phyloP scores from a whole-genome alignment of 176 grass and related monocot genomes.

The Oryza australiensis region DNA sequence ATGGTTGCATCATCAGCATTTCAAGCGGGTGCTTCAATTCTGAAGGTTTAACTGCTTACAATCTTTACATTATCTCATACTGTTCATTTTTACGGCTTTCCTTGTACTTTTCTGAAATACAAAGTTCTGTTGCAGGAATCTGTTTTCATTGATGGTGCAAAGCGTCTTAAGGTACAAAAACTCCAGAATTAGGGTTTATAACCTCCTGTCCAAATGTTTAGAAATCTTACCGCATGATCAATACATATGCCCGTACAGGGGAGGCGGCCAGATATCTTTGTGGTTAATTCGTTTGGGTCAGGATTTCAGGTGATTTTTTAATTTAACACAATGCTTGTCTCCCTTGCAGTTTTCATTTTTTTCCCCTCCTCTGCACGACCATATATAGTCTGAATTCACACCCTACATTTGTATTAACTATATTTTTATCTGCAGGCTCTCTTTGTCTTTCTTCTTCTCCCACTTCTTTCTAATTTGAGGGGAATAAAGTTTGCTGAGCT shows the following conservation, averaged over 20 bases:
- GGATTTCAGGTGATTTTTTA: slow-evolving; percentile 78
- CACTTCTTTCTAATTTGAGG: slow-evolving; percentile 81
- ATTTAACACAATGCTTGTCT: neutral
- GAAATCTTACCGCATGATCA: neutral
- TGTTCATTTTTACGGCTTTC: slow-evolving; percentile 9
- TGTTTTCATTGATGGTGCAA: slow-evolving; percentile 92
- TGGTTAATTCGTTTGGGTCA: slow-evolving; percentile 97
- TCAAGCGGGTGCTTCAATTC: slow-evolving; percentile 88
- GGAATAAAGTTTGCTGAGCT: slow-evolving; percentile 91
- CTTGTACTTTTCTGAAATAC: slow-evolving; percentile 12
- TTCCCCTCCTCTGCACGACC: neutral
- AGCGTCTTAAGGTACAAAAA: slow-evolving; percentile 60
- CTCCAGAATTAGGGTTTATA: neutral
- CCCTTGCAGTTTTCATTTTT: neutral
- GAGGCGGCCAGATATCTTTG: slow-evolving; percentile 80
- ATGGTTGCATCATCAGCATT: slow-evolving; percentile 83
- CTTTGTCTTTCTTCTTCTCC: slow-evolving; percentile 90
- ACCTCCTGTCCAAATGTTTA: neutral
- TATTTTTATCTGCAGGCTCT: slow-evolving; percentile 62
- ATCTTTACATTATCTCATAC: neutral
- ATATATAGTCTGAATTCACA: slow-evolving; percentile 18
- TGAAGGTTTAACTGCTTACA: slow-evolving; percentile 60
- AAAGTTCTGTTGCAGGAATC: slow-evolving; percentile 58
- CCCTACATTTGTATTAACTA: neutral
- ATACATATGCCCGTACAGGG: slow-evolving; percentile 54